A percentile compares a stretch with the other conserved stretches of the same genome.
phyloP scores from a whole-genome alignment of 768 basidiomycete genomes.

The Podaxis sp. region DNA sequence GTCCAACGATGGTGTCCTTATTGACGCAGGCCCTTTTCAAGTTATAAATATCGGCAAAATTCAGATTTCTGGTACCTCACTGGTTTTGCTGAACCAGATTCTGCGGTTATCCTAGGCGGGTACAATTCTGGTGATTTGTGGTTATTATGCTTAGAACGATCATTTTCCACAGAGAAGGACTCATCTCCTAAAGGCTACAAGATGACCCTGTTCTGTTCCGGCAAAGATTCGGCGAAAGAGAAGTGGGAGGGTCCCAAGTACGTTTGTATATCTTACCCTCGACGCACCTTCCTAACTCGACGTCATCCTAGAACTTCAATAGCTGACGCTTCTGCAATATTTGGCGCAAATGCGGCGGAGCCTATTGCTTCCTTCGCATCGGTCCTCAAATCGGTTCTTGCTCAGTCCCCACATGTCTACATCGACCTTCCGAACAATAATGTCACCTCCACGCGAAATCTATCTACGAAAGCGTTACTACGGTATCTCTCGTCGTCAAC shows the following conservation, averaged over 20 bases:
- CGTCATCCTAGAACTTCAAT: conserved; percentile 53
- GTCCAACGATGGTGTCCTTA: neutral
- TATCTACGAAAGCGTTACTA: conserved; percentile 52
- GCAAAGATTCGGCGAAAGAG: conserved; percentile 73
- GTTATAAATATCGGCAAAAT: conserved; percentile 93
- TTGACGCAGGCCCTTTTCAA: conserved; percentile 30
- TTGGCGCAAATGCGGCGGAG: conserved; percentile 75
- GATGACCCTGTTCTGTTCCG: conserved; percentile 82
- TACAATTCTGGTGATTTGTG: neutral
- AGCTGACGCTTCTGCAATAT: conserved; percentile 61
- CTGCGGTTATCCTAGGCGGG: conserved; percentile 82
- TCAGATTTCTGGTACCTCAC: conserved; percentile 97
- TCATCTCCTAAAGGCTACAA: conserved; percentile 74
- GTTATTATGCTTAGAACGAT: conserved; percentile 10
- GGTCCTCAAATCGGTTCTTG: conserved; percentile 56
- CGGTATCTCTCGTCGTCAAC: conserved; percentile 45
- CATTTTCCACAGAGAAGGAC: conserved; percentile 55
- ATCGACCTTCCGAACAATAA: conserved; percentile 49
- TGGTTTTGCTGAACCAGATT: conserved; percentile 91
- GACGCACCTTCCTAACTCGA: neutral
- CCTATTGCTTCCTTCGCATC: conserved; percentile 55
- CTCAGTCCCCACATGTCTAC: conserved; percentile 49
- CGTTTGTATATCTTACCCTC: neutral
- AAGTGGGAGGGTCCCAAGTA: conserved; percentile 91
- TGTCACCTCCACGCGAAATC: conserved; percentile 38